Conservation (phyloP, 495 filamentous ascomycete species). For the Tuber microsphaerosporum region DNA sequence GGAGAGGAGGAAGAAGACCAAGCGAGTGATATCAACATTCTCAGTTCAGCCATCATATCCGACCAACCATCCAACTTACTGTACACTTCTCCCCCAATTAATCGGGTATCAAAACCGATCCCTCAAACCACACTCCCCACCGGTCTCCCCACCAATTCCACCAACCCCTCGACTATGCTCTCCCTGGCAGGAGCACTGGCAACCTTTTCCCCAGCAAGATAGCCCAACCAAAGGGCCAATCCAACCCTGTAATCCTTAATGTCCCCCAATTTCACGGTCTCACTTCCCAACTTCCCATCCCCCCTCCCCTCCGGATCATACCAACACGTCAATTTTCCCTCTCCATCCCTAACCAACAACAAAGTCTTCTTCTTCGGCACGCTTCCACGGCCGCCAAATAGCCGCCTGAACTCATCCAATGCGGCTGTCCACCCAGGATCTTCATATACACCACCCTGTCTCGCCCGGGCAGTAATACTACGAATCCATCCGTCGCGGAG, state of each 20-base stretch:
- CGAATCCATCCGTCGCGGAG: slow-evolving; percentile 84
- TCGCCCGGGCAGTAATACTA: slow-evolving; percentile 65
- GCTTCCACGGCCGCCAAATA: slow-evolving; percentile 64
- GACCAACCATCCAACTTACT: neutral
- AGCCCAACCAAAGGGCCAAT: slow-evolving; percentile 79
- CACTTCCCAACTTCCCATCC: slow-evolving; percentile 45
- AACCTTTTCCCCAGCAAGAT: slow-evolving; percentile 77
- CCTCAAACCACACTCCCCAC: slow-evolving; percentile 62
- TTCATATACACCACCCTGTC: slow-evolving; percentile 45
- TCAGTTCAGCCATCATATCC: neutral
- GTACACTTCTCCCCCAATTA: neutral
- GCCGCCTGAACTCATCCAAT: slow-evolving; percentile 64
- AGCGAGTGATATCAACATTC: neutral
- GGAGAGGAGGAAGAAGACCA: neutral
- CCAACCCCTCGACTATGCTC: slow-evolving; percentile 77
- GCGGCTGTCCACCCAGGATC: slow-evolving; percentile 65
- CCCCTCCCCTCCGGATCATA: slow-evolving; percentile 49
- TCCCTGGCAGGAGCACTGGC: slow-evolving; percentile 73
- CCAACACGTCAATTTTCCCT: slow-evolving; percentile 60
- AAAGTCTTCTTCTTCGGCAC: slow-evolving; percentile 70
- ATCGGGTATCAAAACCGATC: neutral
- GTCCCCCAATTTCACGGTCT: slow-evolving; percentile 53
- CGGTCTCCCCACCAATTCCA: slow-evolving; percentile 81
- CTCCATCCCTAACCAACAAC: slow-evolving; percentile 59
- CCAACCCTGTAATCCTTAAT: slow-evolving; percentile 73